Percentiles rank a stretch among this genome's conserved stretches.
phyloP scores from a whole-genome alignment of 805 yeast species.

The Sungouiozyma ichnusensis region DNA sequence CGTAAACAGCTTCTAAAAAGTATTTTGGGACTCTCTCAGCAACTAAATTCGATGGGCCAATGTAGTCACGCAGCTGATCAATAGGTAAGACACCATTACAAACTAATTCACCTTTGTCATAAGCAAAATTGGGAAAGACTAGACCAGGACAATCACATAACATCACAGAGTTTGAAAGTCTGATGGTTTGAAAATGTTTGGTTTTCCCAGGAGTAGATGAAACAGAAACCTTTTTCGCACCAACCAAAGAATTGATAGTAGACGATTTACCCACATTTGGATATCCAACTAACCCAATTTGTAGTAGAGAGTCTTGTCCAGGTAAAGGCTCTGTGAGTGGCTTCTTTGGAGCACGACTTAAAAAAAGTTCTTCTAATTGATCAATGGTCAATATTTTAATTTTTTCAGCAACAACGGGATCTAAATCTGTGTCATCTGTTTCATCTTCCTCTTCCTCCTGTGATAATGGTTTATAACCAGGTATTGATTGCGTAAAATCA shows the following conservation, averaged over 20 bases:
- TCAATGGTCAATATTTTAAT: constrained; percentile 69
- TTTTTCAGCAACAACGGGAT: constrained; percentile 33
- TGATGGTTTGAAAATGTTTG: constrained; percentile 94
- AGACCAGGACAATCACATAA: constrained; percentile 98
- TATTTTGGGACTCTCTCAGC: constrained; percentile 82
- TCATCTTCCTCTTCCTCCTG: constrained; percentile 22
- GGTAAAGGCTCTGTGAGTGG: constrained; percentile 43
- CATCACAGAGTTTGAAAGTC: constrained; percentile 68
- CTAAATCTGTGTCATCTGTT: constrained; percentile 25
- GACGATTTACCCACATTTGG: constrained; percentile 96
- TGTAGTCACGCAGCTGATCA: constrained; percentile 87
- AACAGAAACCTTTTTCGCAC: constrained; percentile 95
- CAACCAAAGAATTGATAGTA: constrained; percentile 94
- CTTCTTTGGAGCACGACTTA: constrained; percentile 61
- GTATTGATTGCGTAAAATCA: too few relatives aligned
- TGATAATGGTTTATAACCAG: too few relatives aligned
- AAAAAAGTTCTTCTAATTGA: constrained; percentile 73
- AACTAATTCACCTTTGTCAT: constrained; percentile 90
- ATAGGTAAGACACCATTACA: constrained; percentile 98
- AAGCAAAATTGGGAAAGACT: constrained; percentile 96
- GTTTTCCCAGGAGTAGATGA: constrained; percentile 98
- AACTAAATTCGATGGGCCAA: constrained; percentile 80
- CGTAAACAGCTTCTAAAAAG: constrained; percentile 83
- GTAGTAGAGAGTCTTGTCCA: constrained; percentile 54
- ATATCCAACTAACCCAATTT: constrained; percentile 94